phyloP scores from a whole-genome alignment of 228 moss, liverwort and hornwort genomes.

The Sphagnum magellanicum region DNA sequence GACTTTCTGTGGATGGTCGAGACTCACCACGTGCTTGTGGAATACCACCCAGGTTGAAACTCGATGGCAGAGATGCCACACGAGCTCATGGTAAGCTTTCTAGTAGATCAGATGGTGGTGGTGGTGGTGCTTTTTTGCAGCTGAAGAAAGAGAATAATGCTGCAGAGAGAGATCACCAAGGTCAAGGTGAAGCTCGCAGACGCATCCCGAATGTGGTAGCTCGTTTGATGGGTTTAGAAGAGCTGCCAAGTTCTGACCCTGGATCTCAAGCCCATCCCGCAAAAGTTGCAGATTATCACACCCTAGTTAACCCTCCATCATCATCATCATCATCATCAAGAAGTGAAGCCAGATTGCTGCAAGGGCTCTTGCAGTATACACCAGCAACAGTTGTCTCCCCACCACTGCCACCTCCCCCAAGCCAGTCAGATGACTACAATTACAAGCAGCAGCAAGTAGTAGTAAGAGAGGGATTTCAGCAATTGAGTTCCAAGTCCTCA shows the following conservation, averaged over 20 bases:
- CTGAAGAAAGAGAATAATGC: neutral
- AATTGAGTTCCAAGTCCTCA: neutral
- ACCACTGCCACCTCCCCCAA: conserved; percentile 26
- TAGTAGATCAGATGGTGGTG: neutral
- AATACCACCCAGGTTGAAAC: conserved; percentile 23
- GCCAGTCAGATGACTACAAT: conserved; percentile 38
- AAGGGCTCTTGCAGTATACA: conserved; percentile 53
- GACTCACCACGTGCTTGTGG: conserved; percentile 18
- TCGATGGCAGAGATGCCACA: conserved; percentile 13
- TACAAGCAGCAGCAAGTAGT: conserved; percentile 15
- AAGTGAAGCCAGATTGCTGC: conserved; percentile 49
- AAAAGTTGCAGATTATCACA: too few relatives aligned
- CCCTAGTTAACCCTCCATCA: neutral
- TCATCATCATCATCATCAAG: conserved; percentile 23
- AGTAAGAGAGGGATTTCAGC: neutral
- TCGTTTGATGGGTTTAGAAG: conserved; percentile 91
- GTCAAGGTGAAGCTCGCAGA: conserved; percentile 19
- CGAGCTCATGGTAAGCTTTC: neutral
- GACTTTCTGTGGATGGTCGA: conserved; percentile 9
- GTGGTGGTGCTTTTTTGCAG: too few relatives aligned
- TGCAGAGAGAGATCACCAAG: neutral
- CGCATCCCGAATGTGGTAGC: conserved; percentile 82
- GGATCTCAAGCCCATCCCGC: too few relatives aligned
- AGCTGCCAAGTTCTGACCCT: conserved; percentile 43
- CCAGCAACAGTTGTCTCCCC: conserved; percentile 28